phyloP scores from a whole-genome alignment of 208 protist species.

The Naegleria fowleri region DNA sequence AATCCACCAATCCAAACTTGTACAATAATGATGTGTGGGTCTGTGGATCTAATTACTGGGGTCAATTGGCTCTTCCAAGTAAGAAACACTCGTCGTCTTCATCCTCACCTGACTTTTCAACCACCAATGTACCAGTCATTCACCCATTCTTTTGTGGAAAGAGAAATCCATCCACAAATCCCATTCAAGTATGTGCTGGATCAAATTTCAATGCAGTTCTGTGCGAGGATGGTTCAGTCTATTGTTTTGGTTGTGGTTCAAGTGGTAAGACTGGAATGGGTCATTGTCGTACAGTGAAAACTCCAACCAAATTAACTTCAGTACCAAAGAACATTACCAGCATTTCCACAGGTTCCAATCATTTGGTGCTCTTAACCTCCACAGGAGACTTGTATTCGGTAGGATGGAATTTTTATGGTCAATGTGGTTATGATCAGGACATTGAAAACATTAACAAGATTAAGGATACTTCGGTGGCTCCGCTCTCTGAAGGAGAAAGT shows the following conservation, averaged over 20 bases:
- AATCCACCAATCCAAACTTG: not conserved
- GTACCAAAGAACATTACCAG: not conserved
- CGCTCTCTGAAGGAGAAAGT: too few relatives aligned
- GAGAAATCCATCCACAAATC: not conserved
- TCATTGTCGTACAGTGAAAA: not conserved
- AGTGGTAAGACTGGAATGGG: not conserved
- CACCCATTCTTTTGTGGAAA: not conserved
- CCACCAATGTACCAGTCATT: not conserved
- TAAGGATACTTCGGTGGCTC: not conserved
- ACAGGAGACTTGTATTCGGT: not conserved
- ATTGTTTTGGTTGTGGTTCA: not conserved
- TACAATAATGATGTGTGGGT: not conserved
- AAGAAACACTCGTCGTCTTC: not conserved
- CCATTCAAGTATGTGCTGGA: not conserved
- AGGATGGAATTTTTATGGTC: not conserved
- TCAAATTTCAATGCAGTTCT: not conserved
- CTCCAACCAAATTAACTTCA: not conserved
- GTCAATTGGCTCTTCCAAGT: not conserved
- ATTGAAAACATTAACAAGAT: not conserved
- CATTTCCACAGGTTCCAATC: not conserved
- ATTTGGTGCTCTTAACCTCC: not conserved
- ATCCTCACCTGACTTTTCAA: not conserved
- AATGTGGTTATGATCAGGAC: not conserved
- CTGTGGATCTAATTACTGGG: not conserved
- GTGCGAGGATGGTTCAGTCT: not conserved